These are phyloP conservation scores for Deakozyma indianensis DNA, from an alignment of 805 yeast genomes.

Conservation along the genomic window DNA sequence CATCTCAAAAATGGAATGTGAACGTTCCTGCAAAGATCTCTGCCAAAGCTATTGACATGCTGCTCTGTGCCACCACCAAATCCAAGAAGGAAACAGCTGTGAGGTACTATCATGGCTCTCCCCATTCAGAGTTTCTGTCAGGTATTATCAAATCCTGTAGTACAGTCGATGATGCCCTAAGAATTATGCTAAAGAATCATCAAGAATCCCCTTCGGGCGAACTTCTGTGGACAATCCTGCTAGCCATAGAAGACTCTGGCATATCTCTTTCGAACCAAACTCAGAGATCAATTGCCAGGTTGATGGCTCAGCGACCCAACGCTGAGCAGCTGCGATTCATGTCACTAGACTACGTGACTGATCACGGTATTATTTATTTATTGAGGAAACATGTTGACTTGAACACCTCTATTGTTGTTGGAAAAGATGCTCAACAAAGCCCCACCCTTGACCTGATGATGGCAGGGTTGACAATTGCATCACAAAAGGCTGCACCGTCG, in stretches of 20 bases:
- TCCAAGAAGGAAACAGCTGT: neutral
- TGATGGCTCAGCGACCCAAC: neutral
- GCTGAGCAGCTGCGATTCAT: neutral
- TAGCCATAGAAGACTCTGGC: neutral
- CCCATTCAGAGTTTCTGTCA: neutral
- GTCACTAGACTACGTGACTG: neutral
- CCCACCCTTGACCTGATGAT: neutral
- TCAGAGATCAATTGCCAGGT: neutral
- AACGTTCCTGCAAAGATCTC: neutral
- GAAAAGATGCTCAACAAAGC: neutral
- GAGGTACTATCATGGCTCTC: neutral
- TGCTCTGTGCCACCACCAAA: neutral
- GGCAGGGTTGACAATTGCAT: neutral
- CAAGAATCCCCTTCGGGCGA: neutral
- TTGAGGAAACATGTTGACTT: neutral
- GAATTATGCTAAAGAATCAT: neutral
- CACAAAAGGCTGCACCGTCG: neutral
- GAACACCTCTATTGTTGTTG: neutral
- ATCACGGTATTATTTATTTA: neutral
- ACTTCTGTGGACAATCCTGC: neutral
- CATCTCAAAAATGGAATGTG: neutral
- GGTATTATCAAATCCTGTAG: neutral
- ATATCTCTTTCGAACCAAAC: neutral
- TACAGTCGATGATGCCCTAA: neutral
- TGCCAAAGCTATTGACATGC: neutral